Base-by-base conservation (phyloP, 2,329 filamentous ascomycete genomes). In the Fonsecaea multimorphosa region DNA sequence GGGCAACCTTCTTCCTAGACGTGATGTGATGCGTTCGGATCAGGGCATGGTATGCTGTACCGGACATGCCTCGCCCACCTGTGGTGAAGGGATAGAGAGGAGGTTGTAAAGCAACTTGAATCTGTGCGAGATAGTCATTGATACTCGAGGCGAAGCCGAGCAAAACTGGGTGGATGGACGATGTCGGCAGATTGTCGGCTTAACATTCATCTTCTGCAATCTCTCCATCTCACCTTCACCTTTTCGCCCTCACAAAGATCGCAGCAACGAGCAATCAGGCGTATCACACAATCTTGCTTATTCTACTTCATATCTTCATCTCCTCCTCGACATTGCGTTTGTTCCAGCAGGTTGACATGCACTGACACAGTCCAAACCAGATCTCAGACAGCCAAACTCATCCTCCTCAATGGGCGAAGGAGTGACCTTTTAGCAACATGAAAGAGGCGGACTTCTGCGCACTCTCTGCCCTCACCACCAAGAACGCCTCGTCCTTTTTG, bases 1-100 rank as follows among this genome's bases (percentile, higher is more conserved):
- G 82, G 29, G 82, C 79, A 52, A 89, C 83, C 74, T 93, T 93
- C 75, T 92, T 92, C 69, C 90, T 88, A 0, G 89, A 92, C 3
- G 90, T 93, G 73, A 93, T 92, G 76, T 93, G 91, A 72, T 93
- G 91, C 0, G 91, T 93, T 59, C 89, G 86, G 66, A 93, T 91
- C 53, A 93, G 80, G 32, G 89, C 85, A 74, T 86, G 85, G 73
- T 78, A 84, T 52, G 32, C 32, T 14, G 11, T 22, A 12, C 44
- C 44, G 27, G 31, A 31, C 0, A 74, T 77, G 29, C 34, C 44
- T 62, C 29, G 16, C n/a, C 31, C 27, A 3, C 7, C 12, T 22
- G 12, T 34, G 52, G 14, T 32, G 11, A 12, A 12, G 22, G 1
- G 7, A 27, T 19, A 49, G 3, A 2, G 11, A 49, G 9, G 4